These are phyloP conservation scores for Phaeosphaeriaceae sp. DNA, from an alignment of 2,329 filamentous ascomycete species.

Conservation along the genomic window DNA sequence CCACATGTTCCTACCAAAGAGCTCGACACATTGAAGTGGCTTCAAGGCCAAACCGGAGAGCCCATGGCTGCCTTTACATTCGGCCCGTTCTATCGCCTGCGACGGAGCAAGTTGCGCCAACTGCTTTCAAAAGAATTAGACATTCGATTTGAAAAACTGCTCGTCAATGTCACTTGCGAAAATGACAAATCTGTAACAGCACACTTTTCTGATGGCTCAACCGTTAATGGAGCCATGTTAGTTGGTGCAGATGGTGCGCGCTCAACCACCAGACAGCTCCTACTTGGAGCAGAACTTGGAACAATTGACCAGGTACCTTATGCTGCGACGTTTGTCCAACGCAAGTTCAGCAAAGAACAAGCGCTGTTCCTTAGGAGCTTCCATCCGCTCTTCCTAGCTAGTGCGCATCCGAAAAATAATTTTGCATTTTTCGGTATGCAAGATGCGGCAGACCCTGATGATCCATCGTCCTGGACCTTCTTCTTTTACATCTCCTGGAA, in stretches of 20 bases:
- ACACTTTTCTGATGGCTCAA: slow-evolving; percentile 42
- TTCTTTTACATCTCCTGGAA: slow-evolving; percentile 58
- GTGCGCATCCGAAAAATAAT: slow-evolving; percentile 52
- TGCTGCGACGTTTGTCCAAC: slow-evolving; percentile 54
- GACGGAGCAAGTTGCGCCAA: slow-evolving; percentile 41
- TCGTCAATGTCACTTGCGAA: slow-evolving; percentile 42
- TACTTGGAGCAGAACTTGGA: slow-evolving; percentile 34
- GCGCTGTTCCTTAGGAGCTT: slow-evolving; percentile 53
- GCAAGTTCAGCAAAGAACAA: slow-evolving; percentile 50
- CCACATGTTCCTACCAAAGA: slow-evolving; percentile 51
- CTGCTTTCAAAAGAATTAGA: slow-evolving; percentile 39
- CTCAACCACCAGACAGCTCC: slow-evolving; percentile 36
- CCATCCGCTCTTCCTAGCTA: slow-evolving; percentile 54
- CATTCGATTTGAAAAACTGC: slow-evolving; percentile 48
- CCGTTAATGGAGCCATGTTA: slow-evolving; percentile 38
- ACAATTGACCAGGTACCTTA: slow-evolving; percentile 51
- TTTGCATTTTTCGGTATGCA: slow-evolving; percentile 57
- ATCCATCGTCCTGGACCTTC: slow-evolving; percentile 53
- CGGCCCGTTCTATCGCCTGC: slow-evolving; percentile 45
- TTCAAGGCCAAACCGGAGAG: slow-evolving; percentile 46
- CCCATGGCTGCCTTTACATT: slow-evolving; percentile 41
- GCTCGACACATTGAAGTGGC: slow-evolving; percentile 41
- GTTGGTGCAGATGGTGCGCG: slow-evolving; percentile 48
- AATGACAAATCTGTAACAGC: slow-evolving; percentile 43
- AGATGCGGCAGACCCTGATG: slow-evolving; percentile 45